Conservation (phyloP, 2,329 filamentous ascomycete genomes). For the Epichloe sp. region DNA sequence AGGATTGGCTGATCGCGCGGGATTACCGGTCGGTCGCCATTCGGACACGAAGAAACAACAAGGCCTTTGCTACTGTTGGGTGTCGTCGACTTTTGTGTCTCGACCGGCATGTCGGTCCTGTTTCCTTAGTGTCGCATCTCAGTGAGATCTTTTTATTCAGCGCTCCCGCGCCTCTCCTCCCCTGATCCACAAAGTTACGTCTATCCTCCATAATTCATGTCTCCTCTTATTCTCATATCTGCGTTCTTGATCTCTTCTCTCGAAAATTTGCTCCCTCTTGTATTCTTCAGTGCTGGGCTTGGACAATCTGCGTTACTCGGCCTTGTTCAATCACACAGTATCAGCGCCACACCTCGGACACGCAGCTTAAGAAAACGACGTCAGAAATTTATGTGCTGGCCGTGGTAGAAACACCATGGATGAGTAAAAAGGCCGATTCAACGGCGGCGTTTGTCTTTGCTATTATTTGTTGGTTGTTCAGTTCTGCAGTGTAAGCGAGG, state of each 20-base stretch:
- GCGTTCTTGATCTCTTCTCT: not conserved
- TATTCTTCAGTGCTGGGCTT: not conserved
- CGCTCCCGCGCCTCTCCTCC: not conserved
- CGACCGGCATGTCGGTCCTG: not conserved
- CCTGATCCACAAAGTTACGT: not conserved
- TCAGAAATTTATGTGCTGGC: not conserved
- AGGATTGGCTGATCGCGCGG: not conserved
- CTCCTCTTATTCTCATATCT: not conserved
- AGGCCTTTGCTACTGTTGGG: not conserved
- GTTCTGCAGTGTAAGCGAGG: not conserved
- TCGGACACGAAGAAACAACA: not conserved
- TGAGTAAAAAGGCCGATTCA: not conserved
- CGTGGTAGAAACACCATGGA: not conserved
- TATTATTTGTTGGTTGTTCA: not conserved
- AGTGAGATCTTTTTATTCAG: not conserved
- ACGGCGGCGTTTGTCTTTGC: not conserved
- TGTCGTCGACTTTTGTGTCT: not conserved
- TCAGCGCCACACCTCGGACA: not conserved
- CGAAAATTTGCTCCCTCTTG: not conserved
- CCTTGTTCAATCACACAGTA: not conserved
- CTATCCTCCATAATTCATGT: constrained; percentile 1
- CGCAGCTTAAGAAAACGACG: not conserved
- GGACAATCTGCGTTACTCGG: not conserved
- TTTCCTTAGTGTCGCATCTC: not conserved
- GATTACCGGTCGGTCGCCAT: not conserved